Evolutionary conservation across 2,329 filamentous ascomycete species (phyloP).

Genomic region (Cadophora sp.): DNA sequence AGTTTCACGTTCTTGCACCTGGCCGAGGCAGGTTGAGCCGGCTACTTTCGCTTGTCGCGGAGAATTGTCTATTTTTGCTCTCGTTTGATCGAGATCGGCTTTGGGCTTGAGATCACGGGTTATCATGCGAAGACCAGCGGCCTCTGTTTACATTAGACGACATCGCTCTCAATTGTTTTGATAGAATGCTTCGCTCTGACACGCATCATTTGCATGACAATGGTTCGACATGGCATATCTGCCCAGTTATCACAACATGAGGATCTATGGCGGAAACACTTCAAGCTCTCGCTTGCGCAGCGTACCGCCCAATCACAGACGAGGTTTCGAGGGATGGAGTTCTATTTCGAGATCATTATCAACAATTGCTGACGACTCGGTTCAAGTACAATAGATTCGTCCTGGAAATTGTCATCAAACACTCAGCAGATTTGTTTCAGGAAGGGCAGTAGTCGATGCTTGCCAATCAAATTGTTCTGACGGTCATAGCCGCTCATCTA

Average conservation of each 20-base stretch:
- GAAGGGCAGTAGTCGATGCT: constrained; percentile 15
- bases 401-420: background rate
- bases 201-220: background rate
- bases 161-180: background rate
- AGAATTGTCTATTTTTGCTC: constrained; percentile 28
- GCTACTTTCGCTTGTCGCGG: constrained; percentile 22
- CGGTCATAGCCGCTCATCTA: constrained; percentile 29
- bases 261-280: background rate
- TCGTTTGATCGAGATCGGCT: constrained; percentile 16
- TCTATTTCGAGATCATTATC: constrained; percentile 8
- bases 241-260: background rate
- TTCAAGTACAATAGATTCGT: background rate
- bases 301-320: constrained; percentile 9
- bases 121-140: background rate
- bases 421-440: constrained; percentile 17
- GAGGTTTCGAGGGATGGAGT: background rate
- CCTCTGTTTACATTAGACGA: constrained; percentile 15
- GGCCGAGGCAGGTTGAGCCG: constrained; percentile 23
- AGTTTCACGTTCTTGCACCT: constrained; percentile 5
- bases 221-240: background rate
- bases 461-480: constrained; percentile 24
- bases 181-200: background rate
- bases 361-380: constrained; percentile 5
- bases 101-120: background rate
- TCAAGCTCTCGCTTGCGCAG: background rate